Evolutionary conservation across 2,329 filamentous ascomycete genomes (phyloP), one percentile per base, ranked within the genome.

Genomic region (Monilinia fructicola): DNA sequence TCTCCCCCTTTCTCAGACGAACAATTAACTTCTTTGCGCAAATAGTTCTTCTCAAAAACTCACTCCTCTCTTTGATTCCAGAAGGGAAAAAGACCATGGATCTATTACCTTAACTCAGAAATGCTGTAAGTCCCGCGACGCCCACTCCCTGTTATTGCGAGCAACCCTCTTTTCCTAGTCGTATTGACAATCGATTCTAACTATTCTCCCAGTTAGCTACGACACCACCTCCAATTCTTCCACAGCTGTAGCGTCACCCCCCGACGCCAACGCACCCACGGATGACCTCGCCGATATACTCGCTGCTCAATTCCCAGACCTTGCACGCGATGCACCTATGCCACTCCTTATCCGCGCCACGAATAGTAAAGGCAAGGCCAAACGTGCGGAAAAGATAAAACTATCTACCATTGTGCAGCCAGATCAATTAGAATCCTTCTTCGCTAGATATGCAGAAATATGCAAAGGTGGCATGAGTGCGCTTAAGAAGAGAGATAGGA

Each of bases 401-500:
- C 76, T 97, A 35, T 92, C 91, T 2, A 98, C 95, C 0, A 78
- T 97, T 0, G 93, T 98, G 0, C 84, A 90, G 65, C 86, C 90
- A 0, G 86, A 89, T 67, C 86, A 90, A 6, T 78, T 98, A 14
- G 93, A 96, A 64, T 81, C 78, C 0, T 99, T 99, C 76, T 99
- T 93, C 77, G 80, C 82, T 40, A 84, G 86, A 62, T 99, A 98
- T 80, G 93, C 93, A 28, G 95, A 98, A 72, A 84, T 93, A 3
- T 97, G 93, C 80, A 97, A 96, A 81, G 81, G 84, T 0, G 92
- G 93, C 7, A 97, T 98, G 93, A 84, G 85, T 59, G 88, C 89
- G 10, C 77, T 99, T 79, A 98, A 97, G 86, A 97, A 96, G 76
- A 85, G 95, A 72, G 94, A 98, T 79, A 86, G 93, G 75, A 96